These are phyloP conservation scores for Cicer yamashitae DNA, from an alignment of 306 rosid genomes.

Conservation along the genomic window DNA sequence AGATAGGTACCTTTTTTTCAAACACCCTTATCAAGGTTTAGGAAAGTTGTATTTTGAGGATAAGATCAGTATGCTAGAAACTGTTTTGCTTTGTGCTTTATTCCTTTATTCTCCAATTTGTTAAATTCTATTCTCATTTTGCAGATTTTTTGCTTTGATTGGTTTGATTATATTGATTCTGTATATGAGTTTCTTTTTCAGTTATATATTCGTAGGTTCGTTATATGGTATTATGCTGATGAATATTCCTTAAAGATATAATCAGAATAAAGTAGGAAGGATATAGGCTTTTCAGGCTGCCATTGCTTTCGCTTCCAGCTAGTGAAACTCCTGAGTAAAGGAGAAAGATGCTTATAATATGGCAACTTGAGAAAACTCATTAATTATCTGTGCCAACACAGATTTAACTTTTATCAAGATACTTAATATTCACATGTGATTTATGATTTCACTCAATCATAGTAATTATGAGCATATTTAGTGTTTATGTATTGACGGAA, in stretches of 20 bases:
- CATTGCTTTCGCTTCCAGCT: not conserved
- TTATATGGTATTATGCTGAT: slow-evolving; percentile 36
- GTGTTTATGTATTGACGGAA: not conserved
- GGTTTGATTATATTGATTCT: slow-evolving; percentile 43
- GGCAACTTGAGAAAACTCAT: slow-evolving; percentile 12
- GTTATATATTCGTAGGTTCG: slow-evolving; percentile 8
- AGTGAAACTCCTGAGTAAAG: slow-evolving; percentile 20
- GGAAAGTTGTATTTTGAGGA: slow-evolving; percentile 73
- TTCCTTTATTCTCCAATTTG: slow-evolving; percentile 50
- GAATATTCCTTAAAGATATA: slow-evolving; percentile 44
- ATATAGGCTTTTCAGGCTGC: not conserved
- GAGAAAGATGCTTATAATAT: slow-evolving; percentile 28
- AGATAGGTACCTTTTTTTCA: slow-evolving; percentile 58
- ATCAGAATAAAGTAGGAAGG: slow-evolving; percentile 6
- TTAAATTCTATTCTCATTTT: slow-evolving; percentile 44
- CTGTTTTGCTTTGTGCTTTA: slow-evolving; percentile 46
- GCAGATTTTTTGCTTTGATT: slow-evolving; percentile 32
- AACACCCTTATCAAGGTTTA: slow-evolving; percentile 54
- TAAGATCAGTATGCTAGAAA: slow-evolving; percentile 45
- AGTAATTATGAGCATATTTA: not conserved
- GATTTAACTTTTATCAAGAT: slow-evolving; percentile 2
- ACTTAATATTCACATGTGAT: slow-evolving; percentile 5
- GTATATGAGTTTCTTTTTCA: slow-evolving; percentile 35
- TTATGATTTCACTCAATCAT: not conserved
- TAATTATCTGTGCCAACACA: not conserved